Conservation (phyloP, 2,329 filamentous ascomycete species). For the Colletotrichum camelliae region DNA sequence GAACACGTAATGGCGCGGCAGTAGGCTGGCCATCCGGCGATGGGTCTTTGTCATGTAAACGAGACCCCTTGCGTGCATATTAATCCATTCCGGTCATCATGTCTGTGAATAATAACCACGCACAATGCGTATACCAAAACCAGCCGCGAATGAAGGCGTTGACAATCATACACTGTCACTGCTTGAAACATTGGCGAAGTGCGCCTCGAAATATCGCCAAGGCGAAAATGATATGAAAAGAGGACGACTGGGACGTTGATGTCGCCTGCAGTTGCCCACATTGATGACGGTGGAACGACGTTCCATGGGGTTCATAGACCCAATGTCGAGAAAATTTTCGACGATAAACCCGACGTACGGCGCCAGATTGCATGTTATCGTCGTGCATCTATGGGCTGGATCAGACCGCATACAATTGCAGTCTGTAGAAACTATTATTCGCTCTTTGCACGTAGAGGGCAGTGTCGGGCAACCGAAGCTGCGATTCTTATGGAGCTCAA, state of each 20-base stretch:
- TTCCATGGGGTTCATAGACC: background rate
- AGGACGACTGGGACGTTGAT: background rate
- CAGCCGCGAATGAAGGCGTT: background rate
- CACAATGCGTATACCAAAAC: background rate
- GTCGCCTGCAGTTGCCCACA: background rate
- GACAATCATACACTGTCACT: background rate
- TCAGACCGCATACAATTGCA: background rate
- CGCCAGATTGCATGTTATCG: constrained; percentile 3
- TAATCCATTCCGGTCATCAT: background rate
- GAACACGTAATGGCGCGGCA: background rate
- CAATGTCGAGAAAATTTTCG: background rate
- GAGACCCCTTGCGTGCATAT: background rate
- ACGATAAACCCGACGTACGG: background rate
- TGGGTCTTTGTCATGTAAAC: background rate
- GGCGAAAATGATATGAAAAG: background rate
- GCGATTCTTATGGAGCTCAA: background rate
- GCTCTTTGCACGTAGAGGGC: background rate
- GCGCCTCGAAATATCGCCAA: background rate
- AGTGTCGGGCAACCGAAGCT: background rate
- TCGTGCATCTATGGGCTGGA: constrained; percentile 5
- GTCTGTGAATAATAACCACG: background rate
- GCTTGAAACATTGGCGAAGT: background rate
- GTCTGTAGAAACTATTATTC: background rate
- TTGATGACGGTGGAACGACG: background rate
- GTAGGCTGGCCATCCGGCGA: background rate